phyloP scores from a whole-genome alignment of 2,329 filamentous ascomycete species.

The Phialocephala subalpina region DNA sequence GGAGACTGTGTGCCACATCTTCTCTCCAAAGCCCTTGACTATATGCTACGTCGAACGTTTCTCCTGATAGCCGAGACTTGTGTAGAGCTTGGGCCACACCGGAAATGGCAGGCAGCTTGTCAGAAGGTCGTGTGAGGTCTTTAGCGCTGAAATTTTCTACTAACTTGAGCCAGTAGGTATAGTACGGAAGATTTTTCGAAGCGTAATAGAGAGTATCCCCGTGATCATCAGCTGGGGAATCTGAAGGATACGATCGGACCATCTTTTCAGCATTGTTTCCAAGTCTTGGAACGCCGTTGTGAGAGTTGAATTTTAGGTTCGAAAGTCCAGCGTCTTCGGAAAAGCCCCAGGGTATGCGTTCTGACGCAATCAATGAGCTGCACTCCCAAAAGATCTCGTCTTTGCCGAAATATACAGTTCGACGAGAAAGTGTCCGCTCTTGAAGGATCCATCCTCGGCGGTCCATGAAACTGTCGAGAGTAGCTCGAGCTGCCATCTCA shows the following conservation, averaged over 20 bases:
- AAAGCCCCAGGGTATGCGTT: not conserved
- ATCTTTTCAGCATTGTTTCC: not conserved
- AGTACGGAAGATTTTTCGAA: not conserved
- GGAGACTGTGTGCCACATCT: not conserved
- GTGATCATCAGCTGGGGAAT: not conserved
- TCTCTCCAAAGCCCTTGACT: not conserved
- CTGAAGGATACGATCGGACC: not conserved
- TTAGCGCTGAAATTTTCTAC: not conserved
- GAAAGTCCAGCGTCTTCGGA: not conserved
- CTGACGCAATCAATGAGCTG: not conserved
- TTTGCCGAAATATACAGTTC: not conserved
- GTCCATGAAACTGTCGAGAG: not conserved
- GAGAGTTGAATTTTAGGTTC: constrained; percentile 3
- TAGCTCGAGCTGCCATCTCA: not conserved
- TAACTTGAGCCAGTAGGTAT: not conserved
- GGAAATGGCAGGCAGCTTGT: not conserved
- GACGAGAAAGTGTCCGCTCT: not conserved
- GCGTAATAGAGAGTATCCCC: not conserved
- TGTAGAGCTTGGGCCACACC: not conserved
- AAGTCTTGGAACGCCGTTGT: not conserved
- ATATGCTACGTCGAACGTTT: not conserved
- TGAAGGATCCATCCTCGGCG: not conserved
- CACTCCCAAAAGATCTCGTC: constrained; percentile 1
- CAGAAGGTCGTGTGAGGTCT: not conserved
- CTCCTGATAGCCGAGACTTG: not conserved